Base-by-base conservation (phyloP, 495 filamentous ascomycete genomes). In the Cercophora sp. region DNA sequence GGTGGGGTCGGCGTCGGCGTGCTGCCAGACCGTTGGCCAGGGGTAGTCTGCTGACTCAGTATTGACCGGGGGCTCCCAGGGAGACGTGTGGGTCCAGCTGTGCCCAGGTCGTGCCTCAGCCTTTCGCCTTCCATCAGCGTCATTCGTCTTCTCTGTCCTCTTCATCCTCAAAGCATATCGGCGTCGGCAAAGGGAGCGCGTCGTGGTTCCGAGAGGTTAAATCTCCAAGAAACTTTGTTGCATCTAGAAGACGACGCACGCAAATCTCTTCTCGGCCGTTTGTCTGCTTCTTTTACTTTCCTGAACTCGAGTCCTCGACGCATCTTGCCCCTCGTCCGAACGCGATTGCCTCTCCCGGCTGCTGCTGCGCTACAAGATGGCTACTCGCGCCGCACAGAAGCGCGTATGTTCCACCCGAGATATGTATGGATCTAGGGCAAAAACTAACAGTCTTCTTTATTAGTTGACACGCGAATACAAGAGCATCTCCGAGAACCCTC, bases 401-500 rank as follows among this genome's bases (percentile, higher is more conserved):
- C 81, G 89, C 61, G 87, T 92, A 76, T 56, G 86, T 75, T 10
- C 32, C 49, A n/a, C n/a, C n/a, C n/a, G n/a, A n/a, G n/a, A n/a
- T n/a, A n/a, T n/a, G n/a, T n/a, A n/a, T n/a, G n/a, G n/a, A n/a
- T n/a, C n/a, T n/a, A n/a, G n/a, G n/a, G n/a, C n/a, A n/a, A n/a
- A n/a, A n/a, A n/a, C n/a, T n/a, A n/a, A n/a, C n/a, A n/a, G n/a
- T n/a, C n/a, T n/a, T 46, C 15, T 41, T 54, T 49, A 61, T 18
- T 41, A 93, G 89, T 85, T 98, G 65, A 88, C 88, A 57, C 87
- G 91, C 58, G 93, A 98, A 76, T 98, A 96, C 73, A 85, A 91
- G 74, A 79, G 82, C 63, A 95, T 98, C 63, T 80, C 88, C 61
- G 85, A 91, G 69, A 93, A 88, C 62, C 93, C 93, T 5, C 89